Evolutionary conservation across 2,329 filamentous ascomycete genomes (phyloP).

Genomic region (Trichophyton simii): DNA sequence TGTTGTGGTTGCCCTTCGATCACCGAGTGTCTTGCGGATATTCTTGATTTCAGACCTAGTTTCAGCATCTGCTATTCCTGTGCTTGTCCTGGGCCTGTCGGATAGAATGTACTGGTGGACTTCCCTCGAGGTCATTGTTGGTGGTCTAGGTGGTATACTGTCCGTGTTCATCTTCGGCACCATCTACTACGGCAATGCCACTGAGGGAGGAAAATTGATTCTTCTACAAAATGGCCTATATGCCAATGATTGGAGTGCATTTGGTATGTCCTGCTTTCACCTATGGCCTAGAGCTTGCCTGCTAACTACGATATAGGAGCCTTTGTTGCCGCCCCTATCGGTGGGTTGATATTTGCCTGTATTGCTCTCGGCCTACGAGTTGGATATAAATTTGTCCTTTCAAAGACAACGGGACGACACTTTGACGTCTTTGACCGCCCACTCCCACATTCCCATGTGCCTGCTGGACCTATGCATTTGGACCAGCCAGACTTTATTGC

Average conservation of each 20-base stretch:
- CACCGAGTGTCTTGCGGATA: conserved; percentile 16
- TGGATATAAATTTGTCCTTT: conserved; percentile 43
- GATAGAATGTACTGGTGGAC: conserved; percentile 59
- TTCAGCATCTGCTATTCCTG: conserved; percentile 62
- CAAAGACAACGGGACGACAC: conserved; percentile 45
- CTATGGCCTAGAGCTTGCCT: not conserved
- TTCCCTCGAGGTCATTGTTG: conserved; percentile 67
- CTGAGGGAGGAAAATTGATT: conserved; percentile 53
- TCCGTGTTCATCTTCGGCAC: conserved; percentile 71
- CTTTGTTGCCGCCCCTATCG: conserved; percentile 67
- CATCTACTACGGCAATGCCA: conserved; percentile 60
- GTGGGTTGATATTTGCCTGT: conserved; percentile 59
- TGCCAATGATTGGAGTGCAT: conserved; percentile 64
- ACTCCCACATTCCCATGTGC: conserved; percentile 7
- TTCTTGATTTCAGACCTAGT: conserved; percentile 39
- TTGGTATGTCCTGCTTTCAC: conserved; percentile 38
- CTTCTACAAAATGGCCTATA: conserved; percentile 64
- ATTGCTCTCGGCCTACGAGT: conserved; percentile 51
- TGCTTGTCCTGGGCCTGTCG: conserved; percentile 58
- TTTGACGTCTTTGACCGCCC: conserved; percentile 58
- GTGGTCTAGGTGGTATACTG: conserved; percentile 63
- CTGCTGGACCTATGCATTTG: not conserved
- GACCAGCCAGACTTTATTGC: not conserved
- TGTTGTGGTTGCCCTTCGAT: conserved; percentile 30
- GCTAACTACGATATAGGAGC: conserved; percentile 35